Conservation (phyloP, 106 monocot genomes). For the Dioscorea dumetorum region DNA sequence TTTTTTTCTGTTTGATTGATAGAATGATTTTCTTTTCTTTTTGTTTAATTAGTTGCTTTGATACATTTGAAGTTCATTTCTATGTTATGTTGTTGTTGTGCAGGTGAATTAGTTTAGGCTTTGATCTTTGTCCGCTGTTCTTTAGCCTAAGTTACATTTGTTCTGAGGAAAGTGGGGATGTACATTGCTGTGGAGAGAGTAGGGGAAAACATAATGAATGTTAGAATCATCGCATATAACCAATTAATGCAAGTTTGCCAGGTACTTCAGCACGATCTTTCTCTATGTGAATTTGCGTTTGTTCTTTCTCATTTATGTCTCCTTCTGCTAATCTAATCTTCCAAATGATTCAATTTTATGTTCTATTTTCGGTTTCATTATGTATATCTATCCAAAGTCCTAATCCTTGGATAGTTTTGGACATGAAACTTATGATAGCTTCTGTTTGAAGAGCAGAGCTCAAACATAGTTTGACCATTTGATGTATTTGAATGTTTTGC, state of each 20-base stretch:
- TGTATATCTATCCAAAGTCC: too few relatives aligned
- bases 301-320: not conserved
- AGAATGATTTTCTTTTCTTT: not conserved
- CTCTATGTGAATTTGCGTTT: not conserved
- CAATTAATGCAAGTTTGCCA: slow-evolving; percentile 41
- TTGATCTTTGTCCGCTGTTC: not conserved
- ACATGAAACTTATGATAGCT: too few relatives aligned
- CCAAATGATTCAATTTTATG: too few relatives aligned
- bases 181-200: slow-evolving; percentile 19
- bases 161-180: slow-evolving; percentile 17
- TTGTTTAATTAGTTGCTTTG: not conserved
- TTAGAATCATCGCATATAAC: slow-evolving; percentile 33
- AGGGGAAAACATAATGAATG: slow-evolving; percentile 33
- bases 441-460: too few relatives aligned
- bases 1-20: not conserved
- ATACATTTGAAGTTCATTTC: not conserved
- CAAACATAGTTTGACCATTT: too few relatives aligned
- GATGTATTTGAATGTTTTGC: too few relatives aligned
- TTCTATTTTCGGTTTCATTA: too few relatives aligned
- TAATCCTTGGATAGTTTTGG: too few relatives aligned
- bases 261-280: slow-evolving; percentile 5
- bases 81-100: not conserved
- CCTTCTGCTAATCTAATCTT: too few relatives aligned
- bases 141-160: not conserved
- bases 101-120: not conserved